Conservation (phyloP, 2,329 filamentous ascomycete species). For the Purpureocillium takamizusanense region DNA sequence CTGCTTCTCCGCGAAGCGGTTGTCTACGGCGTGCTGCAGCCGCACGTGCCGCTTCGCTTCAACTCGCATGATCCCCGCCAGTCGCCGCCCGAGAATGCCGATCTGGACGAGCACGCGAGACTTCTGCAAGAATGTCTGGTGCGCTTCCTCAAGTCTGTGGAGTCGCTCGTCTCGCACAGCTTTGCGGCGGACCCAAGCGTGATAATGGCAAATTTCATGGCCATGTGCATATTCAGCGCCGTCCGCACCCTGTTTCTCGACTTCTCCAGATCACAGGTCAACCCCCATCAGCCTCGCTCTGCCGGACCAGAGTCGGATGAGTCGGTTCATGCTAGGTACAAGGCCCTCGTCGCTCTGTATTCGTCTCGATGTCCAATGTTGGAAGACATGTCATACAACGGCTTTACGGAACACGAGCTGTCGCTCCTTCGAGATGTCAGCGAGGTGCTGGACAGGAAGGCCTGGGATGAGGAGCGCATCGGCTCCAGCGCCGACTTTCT, state of each 20-base stretch:
- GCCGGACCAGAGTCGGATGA: constrained; percentile 1
- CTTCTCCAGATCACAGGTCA: constrained; percentile 13
- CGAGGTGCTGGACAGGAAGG: constrained; percentile 35
- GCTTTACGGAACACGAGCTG: constrained; percentile 35
- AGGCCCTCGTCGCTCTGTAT: constrained; percentile 41
- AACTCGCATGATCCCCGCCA: constrained; percentile 13
- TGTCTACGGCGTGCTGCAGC: constrained; percentile 43
- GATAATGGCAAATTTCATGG: constrained; percentile 44
- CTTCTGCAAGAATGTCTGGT: constrained; percentile 40
- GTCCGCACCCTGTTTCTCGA: constrained; percentile 43
- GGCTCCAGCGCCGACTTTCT: constrained; percentile 40
- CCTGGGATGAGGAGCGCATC: constrained; percentile 38
- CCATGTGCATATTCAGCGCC: constrained; percentile 50
- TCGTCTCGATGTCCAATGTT: constrained; percentile 32
- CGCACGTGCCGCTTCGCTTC: constrained; percentile 32
- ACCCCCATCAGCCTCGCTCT: not conserved
- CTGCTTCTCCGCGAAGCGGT: constrained; percentile 44
- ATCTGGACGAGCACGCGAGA: constrained; percentile 36
- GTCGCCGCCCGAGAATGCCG: constrained; percentile 29
- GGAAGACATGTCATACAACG: constrained; percentile 31
- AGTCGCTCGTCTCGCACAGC: constrained; percentile 28
- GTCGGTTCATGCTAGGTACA: constrained; percentile 13
- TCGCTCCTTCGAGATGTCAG: constrained; percentile 29
- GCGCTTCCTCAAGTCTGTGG: constrained; percentile 44
- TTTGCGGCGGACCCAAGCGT: constrained; percentile 26